Evolutionary conservation across 2,329 filamentous ascomycete species (phyloP).

Genomic region (Claviceps maximensis): DNA sequence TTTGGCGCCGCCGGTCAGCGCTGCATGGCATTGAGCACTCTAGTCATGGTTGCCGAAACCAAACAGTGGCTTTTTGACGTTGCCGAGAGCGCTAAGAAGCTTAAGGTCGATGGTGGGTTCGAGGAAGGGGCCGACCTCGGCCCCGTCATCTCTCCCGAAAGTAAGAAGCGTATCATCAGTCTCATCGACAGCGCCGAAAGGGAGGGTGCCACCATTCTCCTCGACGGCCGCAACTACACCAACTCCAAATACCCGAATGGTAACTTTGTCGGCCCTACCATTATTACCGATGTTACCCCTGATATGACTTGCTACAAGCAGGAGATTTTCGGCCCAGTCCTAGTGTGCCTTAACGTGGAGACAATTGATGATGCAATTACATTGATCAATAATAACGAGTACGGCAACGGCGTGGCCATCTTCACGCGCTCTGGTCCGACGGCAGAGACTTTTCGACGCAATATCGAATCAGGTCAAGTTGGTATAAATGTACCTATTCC

Average conservation of each 20-base stretch:
- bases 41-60: slow-evolving; percentile 75
- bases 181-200: slow-evolving; percentile 65
- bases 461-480: slow-evolving; percentile 75
- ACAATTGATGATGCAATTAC: slow-evolving; percentile 70
- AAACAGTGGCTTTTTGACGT: slow-evolving; percentile 72
- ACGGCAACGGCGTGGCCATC: slow-evolving; percentile 76
- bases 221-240: slow-evolving; percentile 65
- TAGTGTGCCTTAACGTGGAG: slow-evolving; percentile 67
- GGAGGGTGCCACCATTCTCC: slow-evolving; percentile 70
- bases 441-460: slow-evolving; percentile 63
- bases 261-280: slow-evolving; percentile 74
- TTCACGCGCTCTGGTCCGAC: slow-evolving; percentile 70
- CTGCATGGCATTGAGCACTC: slow-evolving; percentile 75
- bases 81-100: slow-evolving; percentile 58
- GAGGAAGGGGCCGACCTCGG: slow-evolving; percentile 69
- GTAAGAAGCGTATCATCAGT: slow-evolving; percentile 64
- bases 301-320: slow-evolving; percentile 76
- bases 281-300: slow-evolving; percentile 68
- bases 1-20: slow-evolving; percentile 77
- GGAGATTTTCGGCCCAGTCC: slow-evolving; percentile 76
- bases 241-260: slow-evolving; percentile 71
- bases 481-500: slow-evolving; percentile 77
- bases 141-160: slow-evolving; percentile 68
- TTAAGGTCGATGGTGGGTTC: slow-evolving; percentile 70
- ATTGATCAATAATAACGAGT: slow-evolving; percentile 74